Evolutionary conservation across 1,284 basidiomycete species (phyloP), one percentile per base, ranked within the genome.

Genomic region (Hortiboletus rubellus): DNA sequence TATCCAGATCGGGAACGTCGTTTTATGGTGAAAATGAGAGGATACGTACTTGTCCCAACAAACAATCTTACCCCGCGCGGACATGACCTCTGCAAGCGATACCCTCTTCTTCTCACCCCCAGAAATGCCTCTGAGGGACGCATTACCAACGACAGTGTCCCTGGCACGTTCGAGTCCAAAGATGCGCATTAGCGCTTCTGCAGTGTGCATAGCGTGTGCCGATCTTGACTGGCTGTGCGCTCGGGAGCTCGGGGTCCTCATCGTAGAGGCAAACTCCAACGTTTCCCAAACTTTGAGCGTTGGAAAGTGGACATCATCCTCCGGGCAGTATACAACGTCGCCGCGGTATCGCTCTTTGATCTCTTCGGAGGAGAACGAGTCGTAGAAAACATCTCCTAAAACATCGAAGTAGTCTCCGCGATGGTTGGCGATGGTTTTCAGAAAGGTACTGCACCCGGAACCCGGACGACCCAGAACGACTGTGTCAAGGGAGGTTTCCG

Each of bases 81-180:
- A 73, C 61, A 84, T 66, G 34, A 74, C 74, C 63, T 85, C 81
- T 7, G 79, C 77, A 63, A 83, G 83, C 4, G 83, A 86, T 6
- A 89, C 87, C 51, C 89, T 80, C 69, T 85, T 87, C 64, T 82
- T 83, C 73, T 92, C 87, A 12, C 93, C 92, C 31, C 92, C 92
- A 42, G 85, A 87, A 2, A 94, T 84, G 52, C 92, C 92, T 14
- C 90, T 77, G 3, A 92, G 79, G 12, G 81, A 79, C 5, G 84
- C 85, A 72, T 92, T 82, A 3, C 92, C 92, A 44, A 94, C 86
- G 6, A 77, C 75, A 0, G 84, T 86, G 43, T 81, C 69, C 58
- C 74, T 74, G 3, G 75, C 78, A 62, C 89, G 89, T 18, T 77
- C 76, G 50, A 94, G 77, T 12, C 90, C 89, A 61, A 93, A 87